Evolutionary conservation across 192 early-diverging fungal species (phyloP), one percentile per base, ranked within the genome.

Genomic region (Rhizoclosmatium sp.): DNA sequence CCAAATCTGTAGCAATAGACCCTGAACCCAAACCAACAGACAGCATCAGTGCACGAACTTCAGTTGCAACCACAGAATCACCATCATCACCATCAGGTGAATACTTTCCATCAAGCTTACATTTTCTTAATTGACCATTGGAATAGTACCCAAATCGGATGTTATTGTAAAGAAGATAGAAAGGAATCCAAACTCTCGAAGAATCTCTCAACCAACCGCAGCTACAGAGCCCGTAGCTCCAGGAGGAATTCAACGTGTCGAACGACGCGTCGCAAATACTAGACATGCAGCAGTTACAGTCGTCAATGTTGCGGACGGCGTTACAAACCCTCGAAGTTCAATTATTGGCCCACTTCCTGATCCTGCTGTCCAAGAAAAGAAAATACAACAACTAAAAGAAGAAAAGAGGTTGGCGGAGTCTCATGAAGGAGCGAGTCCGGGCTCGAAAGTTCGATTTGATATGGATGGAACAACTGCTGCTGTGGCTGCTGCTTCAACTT

Each of bases 101-200:
- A 58, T 16, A 16, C 12, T 21, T 21, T 14, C 12, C 56, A 14
- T 14, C 56, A 14, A 16, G 56, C n/a, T 16, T 16, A 21, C 56
- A 21, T 58, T 31, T 31, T 31, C 31, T 31, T 31, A 31, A 31
- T 31, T 31, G 31, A 31, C 31, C 31, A 56, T 47, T 71, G 16
- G 10, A n/a, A 66, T 23, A 76, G 39, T 47, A 21, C 39, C 41
- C 14, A 47, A 61, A 21, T 12, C 75, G 3, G 64, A 76, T 10
- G 75, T 76, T 2, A 76, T 76, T n/a, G 64, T 66, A 4, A 76
- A 76, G 41, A 61, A 64, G 3, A 76, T 76, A 31, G 75, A 76
- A 42, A 40, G 75, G 10, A 67, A 76, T 56, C 75, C 75, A 48
- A 76, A 76, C 41, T 76, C 75, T 21, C 60, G 75, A 5, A 21